Percentiles rank a stretch among this genome's conserved stretches.
Evolutionary conservation across 176 grass and related monocot species (phyloP).

Genomic region (Bothriochloa decipiens): DNA sequence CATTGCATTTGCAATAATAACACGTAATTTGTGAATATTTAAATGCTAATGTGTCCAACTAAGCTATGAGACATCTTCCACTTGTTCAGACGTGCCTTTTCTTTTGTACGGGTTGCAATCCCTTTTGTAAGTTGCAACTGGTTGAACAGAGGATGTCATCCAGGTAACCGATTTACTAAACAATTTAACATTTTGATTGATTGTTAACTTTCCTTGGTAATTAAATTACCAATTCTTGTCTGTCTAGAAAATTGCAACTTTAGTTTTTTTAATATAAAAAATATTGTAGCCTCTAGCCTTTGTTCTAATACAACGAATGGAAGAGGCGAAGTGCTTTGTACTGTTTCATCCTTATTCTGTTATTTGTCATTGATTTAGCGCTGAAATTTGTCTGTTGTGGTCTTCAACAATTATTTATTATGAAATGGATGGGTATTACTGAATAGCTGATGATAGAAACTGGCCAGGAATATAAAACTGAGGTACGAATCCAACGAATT

Average conservation of each 20-base stretch:
- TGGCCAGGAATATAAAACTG: background rate
- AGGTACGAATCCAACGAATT: background rate
- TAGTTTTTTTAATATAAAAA: background rate
- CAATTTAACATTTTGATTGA: background rate
- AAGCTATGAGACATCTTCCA: background rate
- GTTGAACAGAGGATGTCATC: background rate
- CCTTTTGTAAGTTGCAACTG: constrained; percentile 6
- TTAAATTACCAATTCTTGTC: background rate
- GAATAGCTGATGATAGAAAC: background rate
- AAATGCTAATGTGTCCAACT: background rate
- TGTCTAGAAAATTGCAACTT: background rate
- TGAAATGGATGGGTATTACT: background rate
- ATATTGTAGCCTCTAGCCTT: too few species aligned
- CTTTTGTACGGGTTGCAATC: background rate
- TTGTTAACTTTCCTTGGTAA: too few species aligned
- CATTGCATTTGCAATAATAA: constrained; percentile 61
- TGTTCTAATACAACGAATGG: background rate
- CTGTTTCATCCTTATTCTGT: background rate
- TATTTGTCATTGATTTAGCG: background rate
- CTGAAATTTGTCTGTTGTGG: background rate
- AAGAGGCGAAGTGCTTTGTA: background rate
- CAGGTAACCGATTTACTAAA: background rate
- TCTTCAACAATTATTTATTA: background rate
- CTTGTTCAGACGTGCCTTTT: background rate
- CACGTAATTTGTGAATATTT: constrained; percentile 63